A percentile compares a stretch with the other conserved stretches of the same genome.
Evolutionary conservation across 2,329 filamentous ascomycete genomes (phyloP).

Genomic region (Aspergillus glaucus): DNA sequence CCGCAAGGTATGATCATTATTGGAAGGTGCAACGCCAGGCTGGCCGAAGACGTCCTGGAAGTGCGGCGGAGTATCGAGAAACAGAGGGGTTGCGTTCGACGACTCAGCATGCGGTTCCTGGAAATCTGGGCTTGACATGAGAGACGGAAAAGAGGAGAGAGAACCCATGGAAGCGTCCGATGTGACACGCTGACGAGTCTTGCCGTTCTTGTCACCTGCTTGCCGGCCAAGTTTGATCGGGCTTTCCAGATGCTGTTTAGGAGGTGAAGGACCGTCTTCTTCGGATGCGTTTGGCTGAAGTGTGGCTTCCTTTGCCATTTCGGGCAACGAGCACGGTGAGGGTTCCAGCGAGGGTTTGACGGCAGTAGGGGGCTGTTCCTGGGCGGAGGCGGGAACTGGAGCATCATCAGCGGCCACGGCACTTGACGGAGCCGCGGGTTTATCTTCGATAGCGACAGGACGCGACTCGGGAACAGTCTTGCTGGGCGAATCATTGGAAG

Average conservation of each 20-base stretch:
- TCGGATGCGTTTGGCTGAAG: neutral
- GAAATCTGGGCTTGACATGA: conserved; percentile 24
- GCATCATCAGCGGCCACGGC: too few species aligned
- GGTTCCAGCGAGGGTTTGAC: neutral
- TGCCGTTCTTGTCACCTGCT: conserved; percentile 13
- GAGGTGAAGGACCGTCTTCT: conserved; percentile 6
- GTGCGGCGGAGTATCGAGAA: conserved; percentile 19
- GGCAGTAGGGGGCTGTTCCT: too few species aligned
- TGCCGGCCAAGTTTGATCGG: conserved; percentile 27
- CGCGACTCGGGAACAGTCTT: too few species aligned
- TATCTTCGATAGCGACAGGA: too few species aligned
- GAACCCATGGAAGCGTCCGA: conserved; percentile 27
- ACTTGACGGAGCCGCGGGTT: too few species aligned
- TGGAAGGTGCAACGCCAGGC: conserved; percentile 12
- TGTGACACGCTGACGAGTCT: conserved; percentile 15
- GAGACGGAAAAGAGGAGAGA: conserved; percentile 26
- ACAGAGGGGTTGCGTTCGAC: conserved; percentile 19
- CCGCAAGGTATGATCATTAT: conserved; percentile 23
- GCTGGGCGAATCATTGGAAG: too few species aligned
- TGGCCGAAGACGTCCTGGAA: conserved; percentile 14
- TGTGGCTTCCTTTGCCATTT: neutral
- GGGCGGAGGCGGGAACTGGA: too few species aligned
- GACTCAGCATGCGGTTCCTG: conserved; percentile 21
- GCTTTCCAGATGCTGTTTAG: conserved; percentile 25
- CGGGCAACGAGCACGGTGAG: neutral